Base-by-base conservation (phyloP, 1,284 basidiomycete species). In the Phlebopus sp. region DNA sequence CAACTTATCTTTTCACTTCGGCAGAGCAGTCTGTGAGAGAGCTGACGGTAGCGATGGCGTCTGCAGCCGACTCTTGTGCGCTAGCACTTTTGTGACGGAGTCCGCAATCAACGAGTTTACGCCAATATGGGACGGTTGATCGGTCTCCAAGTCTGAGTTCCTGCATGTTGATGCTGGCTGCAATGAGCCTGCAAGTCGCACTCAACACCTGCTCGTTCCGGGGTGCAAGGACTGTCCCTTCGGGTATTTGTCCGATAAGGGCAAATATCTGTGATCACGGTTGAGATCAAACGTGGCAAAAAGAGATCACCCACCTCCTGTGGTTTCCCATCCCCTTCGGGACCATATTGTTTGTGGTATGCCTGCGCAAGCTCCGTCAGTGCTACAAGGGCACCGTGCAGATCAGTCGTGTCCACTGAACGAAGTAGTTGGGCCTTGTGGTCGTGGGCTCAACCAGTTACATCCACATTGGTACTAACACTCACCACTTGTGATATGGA, bases 301-400 rank as follows among this genome's bases (percentile, higher is more conserved):
- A n/a, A 21, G 30, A 37, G 19, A 30, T 35, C 50, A 46, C 54
- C 48, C 42, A 79, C 80, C 70, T 76, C 66, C 42, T 44, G 47
- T 40, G 68, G 69, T 49, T 63, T 66, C 42, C 67, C 62, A 5
- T 56, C 53, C 43, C 67, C 57, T 45, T 65, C 55, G 2, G 52
- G 43, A n/a, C 60, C 55, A 51, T 56, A 50, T 31, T 59, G 59
- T 43, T 69, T 60, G 25, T 66, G 66, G 62, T 77, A 79, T 10
- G 78, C 76, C 21, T 69, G 64, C 0, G 88, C 83, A 7, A 97
- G 70, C 59, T 92, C 84, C 5, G 79, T 76, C 25, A 97, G 70
- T 1, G 82, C 82, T 11, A 87, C 72, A 5, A 97, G 68, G n/a
- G 79, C 84, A 2, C 95, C 95, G 62, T 97, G 94, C 2, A 92